Base-by-base conservation (phyloP, 2,329 filamentous ascomycete genomes). In the Trichoderma aggressivum region DNA sequence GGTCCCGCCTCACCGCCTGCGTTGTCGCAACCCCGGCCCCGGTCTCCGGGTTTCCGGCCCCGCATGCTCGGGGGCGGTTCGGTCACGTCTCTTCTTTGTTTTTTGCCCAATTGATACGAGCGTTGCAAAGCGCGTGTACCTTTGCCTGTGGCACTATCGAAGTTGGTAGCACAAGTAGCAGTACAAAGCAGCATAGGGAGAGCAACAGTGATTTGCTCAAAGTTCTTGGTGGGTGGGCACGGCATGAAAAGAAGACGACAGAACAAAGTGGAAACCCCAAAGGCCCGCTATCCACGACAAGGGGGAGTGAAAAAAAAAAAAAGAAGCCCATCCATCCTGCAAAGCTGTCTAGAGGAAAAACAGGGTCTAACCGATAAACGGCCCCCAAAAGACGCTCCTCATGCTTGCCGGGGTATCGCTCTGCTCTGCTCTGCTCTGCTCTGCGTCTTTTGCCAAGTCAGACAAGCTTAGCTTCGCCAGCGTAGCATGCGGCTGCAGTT, bases 31-130 rank as follows among this genome's bases (percentile, higher is more conserved):
- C 70, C 64, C 43, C 71, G 71, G 71, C 71, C 67, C 71, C 71
- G 71, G 71, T 70, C 71, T 70, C 71, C 71, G 71, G 71, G 30
- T 43, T 72, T 32, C 71, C 71, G 71, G 71, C 67, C 71, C 71
- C 71, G 69, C 67, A 70, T 14, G 50, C 56, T 65, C 71, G 71
- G 71, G 71, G 65, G 28, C 21, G 56, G 70, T 59, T 66, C 70
- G 70, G 70, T 62, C 70, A 18, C 55, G 65, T 50, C 21, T 28
- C 47, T 50, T 50, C 43, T 21, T 50, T 28, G 26, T 24, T 53
- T 53, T 53, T 53, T 24, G 47, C 47, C 47, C 47, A 24, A 53
- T 24, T 53, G n/a, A 21, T 53, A 24, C n/a, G 47, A 53, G 47
- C n/a, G 47, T 24, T 12, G 14, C 47, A 53, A 50, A 24, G 47